phyloP scores from a whole-genome alignment of 352 stramenopile genomes.

The Pythium myriotylum region DNA sequence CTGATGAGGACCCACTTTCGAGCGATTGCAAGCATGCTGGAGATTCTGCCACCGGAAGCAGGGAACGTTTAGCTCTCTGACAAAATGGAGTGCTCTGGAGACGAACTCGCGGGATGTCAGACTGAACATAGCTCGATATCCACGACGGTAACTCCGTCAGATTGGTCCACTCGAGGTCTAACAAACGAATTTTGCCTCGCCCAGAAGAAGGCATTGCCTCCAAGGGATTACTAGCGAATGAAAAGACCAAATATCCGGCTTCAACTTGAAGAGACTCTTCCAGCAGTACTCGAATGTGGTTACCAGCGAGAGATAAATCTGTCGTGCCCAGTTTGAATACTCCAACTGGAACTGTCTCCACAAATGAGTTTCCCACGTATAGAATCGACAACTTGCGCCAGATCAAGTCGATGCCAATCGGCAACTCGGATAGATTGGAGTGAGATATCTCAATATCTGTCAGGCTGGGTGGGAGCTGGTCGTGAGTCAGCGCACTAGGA shows the following conservation, averaged over 20 bases:
- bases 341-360: not conserved
- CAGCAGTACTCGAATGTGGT: slow-evolving; percentile 4
- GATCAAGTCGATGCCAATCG: not conserved
- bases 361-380: slow-evolving; percentile 14
- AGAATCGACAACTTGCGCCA: slow-evolving; percentile 2
- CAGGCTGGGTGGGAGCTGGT: not conserved
- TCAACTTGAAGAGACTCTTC: not conserved
- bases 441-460: slow-evolving; percentile 15
- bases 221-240: slow-evolving; percentile 5
- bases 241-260: slow-evolving; percentile 1
- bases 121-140: not conserved
- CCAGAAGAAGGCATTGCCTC: not conserved
- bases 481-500: not conserved
- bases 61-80: too few relatives aligned
- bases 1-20: too few relatives aligned
- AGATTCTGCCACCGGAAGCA: too few relatives aligned
- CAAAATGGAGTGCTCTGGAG: slow-evolving; percentile 13
- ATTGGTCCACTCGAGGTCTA: not conserved
- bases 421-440: slow-evolving; percentile 4
- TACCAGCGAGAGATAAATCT: slow-evolving; percentile 17
- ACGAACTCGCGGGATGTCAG: not conserved
- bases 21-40: too few relatives aligned
- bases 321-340: too few relatives aligned
- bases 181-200: not conserved
- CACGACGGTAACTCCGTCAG: not conserved